Evolutionary conservation across 1,139 yeast species (phyloP), one percentile per base, ranked within the genome.

Genomic region (Debaryomycetaceae sp.): DNA sequence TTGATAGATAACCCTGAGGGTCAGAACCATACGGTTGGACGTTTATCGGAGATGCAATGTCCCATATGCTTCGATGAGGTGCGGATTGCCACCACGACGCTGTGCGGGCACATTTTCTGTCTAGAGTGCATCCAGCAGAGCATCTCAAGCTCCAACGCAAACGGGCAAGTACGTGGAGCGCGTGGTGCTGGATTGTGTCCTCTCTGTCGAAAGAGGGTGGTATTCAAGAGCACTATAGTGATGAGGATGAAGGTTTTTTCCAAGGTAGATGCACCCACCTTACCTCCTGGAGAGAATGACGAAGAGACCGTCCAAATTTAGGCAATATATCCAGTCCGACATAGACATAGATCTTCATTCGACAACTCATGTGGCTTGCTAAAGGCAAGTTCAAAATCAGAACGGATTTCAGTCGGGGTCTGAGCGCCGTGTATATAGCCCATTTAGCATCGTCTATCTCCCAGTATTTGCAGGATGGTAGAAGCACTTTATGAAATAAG

Each of bases 11-110:
- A 63, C 38, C 65, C 66, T 5, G 55, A 50, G 36, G 55, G 49
- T 31, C 45, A 55, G 11, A 51, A 55, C 6, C 55, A 57, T 22
- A 42, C 42, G 2, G 58, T 63, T 30, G 70, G 70, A 51, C 61
- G 56, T 33, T 50, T 72, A 36, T 53, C 62, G 14, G 71, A 68
- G 42, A 53, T 67, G 14, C 70, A 69, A 48, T 72, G 78, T 48
- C 78, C 78, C 15, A 68, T 72, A 17, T 72, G 78, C 49, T 71
- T 72, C 47, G 78, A 72, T 42, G 59, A 62, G n/a, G 52, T 72
- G 30, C 54, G 58, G 4, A 55, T 52, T 34, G 77, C 77, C 26
- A 70, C 75, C 19, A 59, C 65, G 31, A 70, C 77, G 0, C 53
- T 65, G 2, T 72, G 78, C 50, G 78, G 78, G 6, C 78, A 72